Base-by-base conservation (phyloP, 768 basidiomycete species). In the Collybia mongolica region DNA sequence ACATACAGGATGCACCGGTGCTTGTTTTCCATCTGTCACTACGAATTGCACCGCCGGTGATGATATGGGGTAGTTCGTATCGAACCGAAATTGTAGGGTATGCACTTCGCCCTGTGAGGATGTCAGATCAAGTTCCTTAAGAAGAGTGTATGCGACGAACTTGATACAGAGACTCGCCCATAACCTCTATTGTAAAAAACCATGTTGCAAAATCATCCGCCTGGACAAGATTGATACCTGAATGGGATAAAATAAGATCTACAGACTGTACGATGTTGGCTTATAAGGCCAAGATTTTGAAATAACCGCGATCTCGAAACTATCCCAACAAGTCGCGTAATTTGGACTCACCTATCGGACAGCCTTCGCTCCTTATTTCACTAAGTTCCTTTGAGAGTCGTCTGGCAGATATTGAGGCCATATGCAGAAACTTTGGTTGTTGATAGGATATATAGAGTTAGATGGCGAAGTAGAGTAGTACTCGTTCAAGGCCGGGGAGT, bases 31-130 rank as follows among this genome's bases (percentile, higher is more conserved):
- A 44, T 84, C 76, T 43, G 79, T 77, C 14, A 87, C 81, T 36
- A 92, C 82, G 62, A 94, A 95, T 59, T 89, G 87, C 17, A 95
- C 93, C 15, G 90, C 88, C 11, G 92, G 93, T 1, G 90, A 82
- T 9, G 88, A 86, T 58, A 95, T 94, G 0, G 93, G 93, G 66
- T 93, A 94, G 58, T 81, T 79, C 1, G 78, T 32, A 56, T 91
- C 88, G 64, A 95, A 95, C 59, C 86, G 79, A 65, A 95, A 93
- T 68, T 84, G 84, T 35, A 92, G 74, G 48, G 80, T 85, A 65
- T 90, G 86, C 46, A 76, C 77, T 70, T 93, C 90, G 44, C 76
- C 85, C 90, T 93, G 56, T 17, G 22, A 8, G 1, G 19, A 26
- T 32, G 18, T 40, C 44, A 22, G 28, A n/a, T 24, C 7, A 5